Evolutionary conservation across 2,329 filamentous ascomycete genomes (phyloP).

Genomic region (Trichoderma oligosporum): DNA sequence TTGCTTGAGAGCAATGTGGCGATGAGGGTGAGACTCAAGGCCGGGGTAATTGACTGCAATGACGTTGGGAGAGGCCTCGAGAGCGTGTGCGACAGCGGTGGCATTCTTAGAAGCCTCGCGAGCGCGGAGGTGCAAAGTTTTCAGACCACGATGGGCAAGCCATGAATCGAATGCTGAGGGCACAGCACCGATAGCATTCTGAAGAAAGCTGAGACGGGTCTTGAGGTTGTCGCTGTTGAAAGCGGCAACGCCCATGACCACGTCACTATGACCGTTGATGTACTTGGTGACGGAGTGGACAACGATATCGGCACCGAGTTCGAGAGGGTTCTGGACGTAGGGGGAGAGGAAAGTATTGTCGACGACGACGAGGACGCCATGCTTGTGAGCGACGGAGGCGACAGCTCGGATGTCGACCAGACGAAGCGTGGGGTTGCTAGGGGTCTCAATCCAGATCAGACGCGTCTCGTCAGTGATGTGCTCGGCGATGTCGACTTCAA

Average conservation of each 20-base stretch:
- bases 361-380: slow-evolving; percentile 92
- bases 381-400: slow-evolving; percentile 74
- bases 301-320: slow-evolving; percentile 93
- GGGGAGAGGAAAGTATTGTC: slow-evolving; percentile 98
- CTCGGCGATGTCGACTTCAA: slow-evolving; percentile 80
- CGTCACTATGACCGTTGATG: slow-evolving; percentile 96
- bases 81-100: slow-evolving; percentile 66
- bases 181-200: slow-evolving; percentile 95
- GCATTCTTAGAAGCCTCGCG: slow-evolving; percentile 83
- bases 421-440: slow-evolving; percentile 89
- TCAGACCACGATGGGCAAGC: slow-evolving; percentile 94
- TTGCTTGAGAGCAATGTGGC: slow-evolving; percentile 79
- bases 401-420: slow-evolving; percentile 91
- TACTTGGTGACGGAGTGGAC: slow-evolving; percentile 98
- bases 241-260: slow-evolving; percentile 94
- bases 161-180: slow-evolving; percentile 95
- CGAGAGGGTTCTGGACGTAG: slow-evolving; percentile 93
- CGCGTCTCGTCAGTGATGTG: slow-evolving; percentile 88
- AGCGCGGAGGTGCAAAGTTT: slow-evolving; percentile 91
- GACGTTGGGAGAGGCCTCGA: slow-evolving; percentile 77
- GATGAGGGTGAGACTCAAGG: slow-evolving; percentile 80
- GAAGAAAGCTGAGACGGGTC: slow-evolving; percentile 78
- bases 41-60: slow-evolving; percentile 94
- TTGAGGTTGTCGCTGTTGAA: slow-evolving; percentile 84
- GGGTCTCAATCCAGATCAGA: slow-evolving; percentile 92